Percentiles rank a stretch among this genome's conserved stretches.
phyloP scores from a whole-genome alignment of 495 filamentous ascomycete genomes.

The Penicillium lividum region DNA sequence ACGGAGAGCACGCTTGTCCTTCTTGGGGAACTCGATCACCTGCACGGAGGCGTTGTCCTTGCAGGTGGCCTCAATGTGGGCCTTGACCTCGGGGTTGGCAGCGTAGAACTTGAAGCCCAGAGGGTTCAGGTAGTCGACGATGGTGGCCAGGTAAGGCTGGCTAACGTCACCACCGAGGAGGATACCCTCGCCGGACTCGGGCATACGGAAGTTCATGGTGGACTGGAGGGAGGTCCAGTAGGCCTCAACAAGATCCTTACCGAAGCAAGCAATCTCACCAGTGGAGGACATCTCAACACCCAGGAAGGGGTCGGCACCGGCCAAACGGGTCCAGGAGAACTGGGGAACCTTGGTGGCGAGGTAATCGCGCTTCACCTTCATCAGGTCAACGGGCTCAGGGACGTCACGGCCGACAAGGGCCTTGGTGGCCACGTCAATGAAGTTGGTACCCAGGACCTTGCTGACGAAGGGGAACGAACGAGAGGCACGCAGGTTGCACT shows the following conservation, averaged over 20 bases:
- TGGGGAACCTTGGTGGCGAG: slow-evolving; percentile 96
- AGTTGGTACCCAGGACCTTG: slow-evolving; percentile 96
- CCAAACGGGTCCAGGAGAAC: slow-evolving; percentile 98
- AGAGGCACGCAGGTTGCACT: slow-evolving; percentile 97
- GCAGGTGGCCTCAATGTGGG: slow-evolving; percentile 69
- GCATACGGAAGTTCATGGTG: slow-evolving; percentile 98
- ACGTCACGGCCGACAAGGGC: slow-evolving; percentile 86
- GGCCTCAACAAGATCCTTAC: slow-evolving; percentile 90
- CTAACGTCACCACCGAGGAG: slow-evolving; percentile 84
- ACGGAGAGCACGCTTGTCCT: slow-evolving; percentile 90
- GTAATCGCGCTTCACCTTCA: slow-evolving; percentile 85
- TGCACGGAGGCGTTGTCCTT: slow-evolving; percentile 72
- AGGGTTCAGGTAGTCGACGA: slow-evolving; percentile 82
- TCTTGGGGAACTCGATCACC: slow-evolving; percentile 95
- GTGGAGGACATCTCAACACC: slow-evolving; percentile 98
- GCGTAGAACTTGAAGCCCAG: slow-evolving; percentile 94
- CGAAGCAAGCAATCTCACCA: slow-evolving; percentile 98
- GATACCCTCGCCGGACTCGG: slow-evolving; percentile 88
- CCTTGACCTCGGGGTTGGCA: slow-evolving; percentile 76
- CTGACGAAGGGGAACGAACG: slow-evolving; percentile 97
- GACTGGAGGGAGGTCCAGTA: slow-evolving; percentile 97
- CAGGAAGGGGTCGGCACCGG: slow-evolving; percentile 95
- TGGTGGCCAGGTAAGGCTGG: slow-evolving; percentile 64
- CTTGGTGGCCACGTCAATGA: slow-evolving; percentile 95
- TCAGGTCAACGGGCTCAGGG: slow-evolving; percentile 83